These are phyloP conservation scores for Plectranthus barbatus DNA, from an alignment of 257 asterid genomes.

Conservation along the genomic window DNA sequence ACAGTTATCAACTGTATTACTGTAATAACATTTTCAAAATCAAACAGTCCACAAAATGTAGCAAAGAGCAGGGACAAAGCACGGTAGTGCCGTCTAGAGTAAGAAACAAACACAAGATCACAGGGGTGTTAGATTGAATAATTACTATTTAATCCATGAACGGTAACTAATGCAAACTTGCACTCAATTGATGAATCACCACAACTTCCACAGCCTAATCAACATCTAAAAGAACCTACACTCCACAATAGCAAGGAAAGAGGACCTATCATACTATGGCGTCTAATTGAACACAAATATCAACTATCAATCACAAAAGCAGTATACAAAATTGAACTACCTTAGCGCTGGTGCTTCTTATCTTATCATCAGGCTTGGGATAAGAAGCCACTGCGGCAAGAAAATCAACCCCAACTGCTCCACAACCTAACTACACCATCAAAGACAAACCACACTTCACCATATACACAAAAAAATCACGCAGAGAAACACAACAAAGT, in stretches of 20 bases:
- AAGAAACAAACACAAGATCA: neutral
- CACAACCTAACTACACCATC: constrained; percentile 70
- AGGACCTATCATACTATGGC: neutral
- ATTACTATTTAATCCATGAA: neutral
- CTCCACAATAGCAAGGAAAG: neutral
- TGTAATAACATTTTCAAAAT: neutral
- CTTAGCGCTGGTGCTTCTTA: constrained; percentile 71
- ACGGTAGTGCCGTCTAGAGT: neutral
- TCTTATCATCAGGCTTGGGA: constrained; percentile 91
- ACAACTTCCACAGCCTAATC: neutral
- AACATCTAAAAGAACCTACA: neutral
- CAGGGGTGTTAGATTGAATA: neutral
- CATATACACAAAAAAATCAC: neutral
- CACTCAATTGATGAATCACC: constrained; percentile 3
- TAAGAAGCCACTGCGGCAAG: constrained; percentile 84
- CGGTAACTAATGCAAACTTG: neutral
- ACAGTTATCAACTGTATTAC: neutral
- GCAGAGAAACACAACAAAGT: neutral
- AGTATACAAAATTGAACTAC: constrained; percentile 17
- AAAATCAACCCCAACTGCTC: constrained; percentile 51
- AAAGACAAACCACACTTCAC: constrained; percentile 11
- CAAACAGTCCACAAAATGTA: neutral
- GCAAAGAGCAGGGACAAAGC: neutral
- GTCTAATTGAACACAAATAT: neutral
- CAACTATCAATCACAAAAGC: neutral